These are phyloP conservation scores for Cucurbita argyrosperma DNA, from an alignment of 306 rosid genomes.

Conservation along the genomic window DNA sequence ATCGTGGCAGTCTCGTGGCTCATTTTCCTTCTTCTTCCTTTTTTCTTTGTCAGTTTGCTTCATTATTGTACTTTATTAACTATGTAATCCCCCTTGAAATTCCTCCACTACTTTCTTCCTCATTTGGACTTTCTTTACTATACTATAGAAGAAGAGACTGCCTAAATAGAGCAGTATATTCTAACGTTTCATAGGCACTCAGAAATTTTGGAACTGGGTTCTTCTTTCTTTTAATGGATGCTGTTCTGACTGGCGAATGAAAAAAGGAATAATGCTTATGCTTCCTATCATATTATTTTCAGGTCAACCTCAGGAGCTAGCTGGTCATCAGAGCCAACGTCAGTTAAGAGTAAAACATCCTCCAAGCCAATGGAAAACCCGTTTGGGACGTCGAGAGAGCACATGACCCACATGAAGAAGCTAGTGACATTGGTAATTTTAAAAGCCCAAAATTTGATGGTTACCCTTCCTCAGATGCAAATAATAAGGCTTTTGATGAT, in stretches of 20 bases:
- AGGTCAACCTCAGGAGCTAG: constrained; percentile 50
- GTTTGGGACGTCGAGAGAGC: constrained; percentile 45
- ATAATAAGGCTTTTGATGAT: constrained; percentile 45
- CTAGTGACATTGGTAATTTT: constrained; percentile 48
- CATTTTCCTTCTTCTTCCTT: not conserved
- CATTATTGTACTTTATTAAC: not conserved
- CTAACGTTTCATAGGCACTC: not conserved
- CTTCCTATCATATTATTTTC: constrained; percentile 19
- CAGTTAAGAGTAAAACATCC: constrained; percentile 27
- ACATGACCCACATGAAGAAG: constrained; percentile 62
- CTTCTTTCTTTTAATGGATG: not conserved
- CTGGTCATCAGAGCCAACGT: constrained; percentile 48
- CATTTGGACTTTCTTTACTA: not conserved
- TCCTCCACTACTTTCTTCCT: too few species aligned
- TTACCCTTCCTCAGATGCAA: constrained; percentile 34
- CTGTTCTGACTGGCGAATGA: not conserved
- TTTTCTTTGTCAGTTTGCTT: not conserved
- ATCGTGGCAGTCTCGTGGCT: not conserved
- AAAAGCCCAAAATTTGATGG: constrained; percentile 36
- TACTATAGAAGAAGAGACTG: not conserved
- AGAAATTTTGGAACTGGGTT: not conserved
- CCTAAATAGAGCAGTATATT: not conserved
- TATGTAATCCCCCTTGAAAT: not conserved
- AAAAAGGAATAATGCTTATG: not conserved
- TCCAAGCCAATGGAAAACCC: constrained; percentile 48